phyloP scores from a whole-genome alignment of 495 filamentous ascomycete genomes.

The Penicillium atrosanguineum region DNA sequence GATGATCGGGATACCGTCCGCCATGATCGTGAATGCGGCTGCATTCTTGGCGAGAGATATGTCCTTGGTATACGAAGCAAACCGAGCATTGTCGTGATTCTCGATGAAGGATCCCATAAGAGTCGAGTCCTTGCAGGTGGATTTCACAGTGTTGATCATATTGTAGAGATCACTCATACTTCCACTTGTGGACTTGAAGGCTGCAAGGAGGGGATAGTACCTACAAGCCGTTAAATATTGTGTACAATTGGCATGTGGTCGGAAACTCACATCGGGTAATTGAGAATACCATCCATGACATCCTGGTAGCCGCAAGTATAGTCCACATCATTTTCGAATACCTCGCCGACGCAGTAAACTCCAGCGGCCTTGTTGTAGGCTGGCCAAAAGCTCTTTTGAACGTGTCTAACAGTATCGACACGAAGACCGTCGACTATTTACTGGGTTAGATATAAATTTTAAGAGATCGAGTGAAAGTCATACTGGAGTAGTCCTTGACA shows the following conservation, averaged over 20 bases:
- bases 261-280: conserved; percentile 52
- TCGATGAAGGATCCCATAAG: conserved; percentile 73
- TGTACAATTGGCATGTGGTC: neutral
- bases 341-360: conserved; percentile 70
- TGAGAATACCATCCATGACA: conserved; percentile 59
- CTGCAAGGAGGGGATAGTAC: conserved; percentile 57
- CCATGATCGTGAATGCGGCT: conserved; percentile 68
- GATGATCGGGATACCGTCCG: conserved; percentile 64
- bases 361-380: conserved; percentile 62
- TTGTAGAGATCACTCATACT: conserved; percentile 58
- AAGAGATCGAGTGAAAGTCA: neutral
- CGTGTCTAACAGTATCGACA: conserved; percentile 72
- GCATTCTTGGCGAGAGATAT: conserved; percentile 61
- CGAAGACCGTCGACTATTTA: conserved; percentile 68
- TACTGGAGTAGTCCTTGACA: conserved; percentile 63
- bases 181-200: conserved; percentile 59
- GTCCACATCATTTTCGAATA: conserved; percentile 57
- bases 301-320: conserved; percentile 67
- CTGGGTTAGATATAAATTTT: neutral
- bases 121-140: conserved; percentile 55
- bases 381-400: conserved; percentile 67
- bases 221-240: conserved; percentile 9
- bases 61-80: conserved; percentile 54
- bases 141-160: conserved; percentile 56
- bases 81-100: conserved; percentile 75